Evolutionary conservation across 2,329 filamentous ascomycete genomes (phyloP).

Genomic region (Corinectria fuckeliana): DNA sequence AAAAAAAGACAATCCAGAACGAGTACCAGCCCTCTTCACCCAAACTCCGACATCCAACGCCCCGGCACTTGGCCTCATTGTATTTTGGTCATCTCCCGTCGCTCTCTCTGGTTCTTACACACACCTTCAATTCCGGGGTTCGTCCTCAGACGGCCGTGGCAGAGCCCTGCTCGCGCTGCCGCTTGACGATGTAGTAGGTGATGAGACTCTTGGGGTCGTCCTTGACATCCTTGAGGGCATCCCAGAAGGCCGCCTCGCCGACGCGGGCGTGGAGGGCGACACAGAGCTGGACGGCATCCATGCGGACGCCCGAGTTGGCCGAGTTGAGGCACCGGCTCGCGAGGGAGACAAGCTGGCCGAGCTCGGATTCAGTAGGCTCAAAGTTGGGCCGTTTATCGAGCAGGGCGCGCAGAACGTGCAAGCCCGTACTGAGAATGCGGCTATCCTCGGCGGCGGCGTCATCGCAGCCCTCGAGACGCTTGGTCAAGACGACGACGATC

Average conservation of each 20-base stretch:
- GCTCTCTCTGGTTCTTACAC: not conserved
- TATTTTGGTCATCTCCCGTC: conserved; percentile 4
- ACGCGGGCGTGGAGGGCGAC: conserved; percentile 71
- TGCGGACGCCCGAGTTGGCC: conserved; percentile 67
- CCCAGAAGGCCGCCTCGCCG: conserved; percentile 71
- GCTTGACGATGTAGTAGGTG: conserved; percentile 81
- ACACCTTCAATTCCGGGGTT: not conserved
- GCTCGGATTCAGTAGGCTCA: conserved; percentile 57
- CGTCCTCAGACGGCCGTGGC: conserved; percentile 13
- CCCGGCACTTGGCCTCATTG: conserved; percentile 1
- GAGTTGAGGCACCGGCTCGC: conserved; percentile 66
- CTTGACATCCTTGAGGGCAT: conserved; percentile 65
- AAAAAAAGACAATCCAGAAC: conserved; percentile 14
- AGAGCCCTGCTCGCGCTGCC: conserved; percentile 60
- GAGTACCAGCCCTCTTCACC: conserved; percentile 3
- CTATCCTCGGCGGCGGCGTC: conserved; percentile 53
- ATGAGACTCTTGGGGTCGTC: conserved; percentile 79
- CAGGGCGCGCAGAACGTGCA: conserved; percentile 67
- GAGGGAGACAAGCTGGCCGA: conserved; percentile 58
- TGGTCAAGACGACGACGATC: conserved; percentile 61
- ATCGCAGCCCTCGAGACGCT: conserved; percentile 52
- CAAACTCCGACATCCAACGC: conserved; percentile 35
- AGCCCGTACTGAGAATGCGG: conserved; percentile 65
- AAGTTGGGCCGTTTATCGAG: conserved; percentile 58
- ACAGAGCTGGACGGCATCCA: conserved; percentile 82